Percentiles rank a stretch among this genome's conserved stretches.
phyloP scores from a whole-genome alignment of 1,284 basidiomycete species.

The Puccinia novopanici region DNA sequence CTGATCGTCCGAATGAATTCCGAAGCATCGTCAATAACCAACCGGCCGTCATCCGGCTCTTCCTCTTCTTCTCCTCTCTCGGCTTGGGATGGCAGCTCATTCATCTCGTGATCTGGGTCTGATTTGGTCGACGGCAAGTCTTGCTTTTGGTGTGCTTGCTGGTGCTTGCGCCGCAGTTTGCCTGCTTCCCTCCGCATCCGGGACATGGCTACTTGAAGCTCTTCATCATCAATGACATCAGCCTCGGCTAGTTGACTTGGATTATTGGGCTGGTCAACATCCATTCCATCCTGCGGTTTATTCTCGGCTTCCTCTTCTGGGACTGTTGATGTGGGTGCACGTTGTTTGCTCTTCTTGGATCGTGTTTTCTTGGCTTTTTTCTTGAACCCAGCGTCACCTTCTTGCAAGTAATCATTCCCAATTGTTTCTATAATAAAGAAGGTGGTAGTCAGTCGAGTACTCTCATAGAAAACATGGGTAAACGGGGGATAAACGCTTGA shows the following conservation, averaged over 20 bases:
- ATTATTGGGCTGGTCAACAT: constrained; percentile 37
- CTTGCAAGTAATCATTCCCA: constrained; percentile 41
- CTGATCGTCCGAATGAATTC: constrained; percentile 92
- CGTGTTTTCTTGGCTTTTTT: constrained; percentile 27
- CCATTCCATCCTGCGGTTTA: constrained; percentile 35
- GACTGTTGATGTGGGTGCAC: constrained; percentile 25
- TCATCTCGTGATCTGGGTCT: constrained; percentile 19
- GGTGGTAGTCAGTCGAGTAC: neutral
- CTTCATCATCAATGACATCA: constrained; percentile 97
- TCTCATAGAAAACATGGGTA: no score
- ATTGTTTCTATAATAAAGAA: constrained; percentile 25
- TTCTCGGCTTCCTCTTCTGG: constrained; percentile 4
- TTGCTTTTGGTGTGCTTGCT: constrained; percentile 68
- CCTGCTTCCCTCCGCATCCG: constrained; percentile 70
- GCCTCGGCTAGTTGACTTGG: constrained; percentile 65
- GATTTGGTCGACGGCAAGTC: neutral
- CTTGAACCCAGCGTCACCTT: constrained; percentile 46
- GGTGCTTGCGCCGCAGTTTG: constrained; percentile 31
- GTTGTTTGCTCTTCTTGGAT: constrained; percentile 30
- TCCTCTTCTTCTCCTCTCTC: constrained; percentile 18
- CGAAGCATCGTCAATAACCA: constrained; percentile 94
- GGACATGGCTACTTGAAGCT: constrained; percentile 88
- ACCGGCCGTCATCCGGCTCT: constrained; percentile 54
- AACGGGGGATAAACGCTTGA: constrained; percentile 50
- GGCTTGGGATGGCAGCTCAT: neutral